Conservation (phyloP, 2,329 filamentous ascomycete genomes). For the Neofusicoccum sp. region DNA sequence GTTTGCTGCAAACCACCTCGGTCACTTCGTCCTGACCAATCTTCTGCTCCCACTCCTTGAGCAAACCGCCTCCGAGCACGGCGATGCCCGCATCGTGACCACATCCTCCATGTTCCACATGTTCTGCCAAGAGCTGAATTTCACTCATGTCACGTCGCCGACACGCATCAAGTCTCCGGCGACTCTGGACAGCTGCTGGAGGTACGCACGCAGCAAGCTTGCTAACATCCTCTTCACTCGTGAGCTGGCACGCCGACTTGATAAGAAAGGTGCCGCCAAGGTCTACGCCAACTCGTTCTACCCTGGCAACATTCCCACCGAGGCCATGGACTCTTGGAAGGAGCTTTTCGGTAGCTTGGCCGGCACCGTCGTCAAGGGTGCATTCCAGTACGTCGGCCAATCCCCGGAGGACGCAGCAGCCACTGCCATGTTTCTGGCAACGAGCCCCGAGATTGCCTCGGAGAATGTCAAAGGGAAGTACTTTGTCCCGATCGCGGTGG, state of each 20-base stretch:
- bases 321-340: slow-evolving; percentile 32
- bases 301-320: slow-evolving; percentile 35
- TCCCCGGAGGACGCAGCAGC: slow-evolving; percentile 30
- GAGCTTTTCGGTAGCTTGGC: slow-evolving; percentile 25
- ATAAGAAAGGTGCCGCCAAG: slow-evolving; percentile 22
- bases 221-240: slow-evolving; percentile 34
- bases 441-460: slow-evolving; percentile 26
- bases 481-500: slow-evolving; percentile 39
- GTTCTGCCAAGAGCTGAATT: slow-evolving; percentile 27
- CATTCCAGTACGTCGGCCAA: slow-evolving; percentile 27
- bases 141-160: slow-evolving; percentile 26
- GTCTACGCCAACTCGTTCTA: slow-evolving; percentile 35
- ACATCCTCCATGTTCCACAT: slow-evolving; percentile 29
- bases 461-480: slow-evolving; percentile 32
- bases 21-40: slow-evolving; percentile 23
- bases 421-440: slow-evolving; percentile 31
- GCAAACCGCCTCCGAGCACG: slow-evolving; percentile 10
- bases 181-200: slow-evolving; percentile 28
- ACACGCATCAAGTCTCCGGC: slow-evolving; percentile 23
- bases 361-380: slow-evolving; percentile 24
- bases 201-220: slow-evolving; percentile 35
- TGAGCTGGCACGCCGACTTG: slow-evolving; percentile 29
- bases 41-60: slow-evolving; percentile 20
- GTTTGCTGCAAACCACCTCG: slow-evolving; percentile 24
- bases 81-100: slow-evolving; percentile 21